Evolutionary conservation across 257 asterid genomes (phyloP).

Genomic region (Hygrophila difformis): DNA sequence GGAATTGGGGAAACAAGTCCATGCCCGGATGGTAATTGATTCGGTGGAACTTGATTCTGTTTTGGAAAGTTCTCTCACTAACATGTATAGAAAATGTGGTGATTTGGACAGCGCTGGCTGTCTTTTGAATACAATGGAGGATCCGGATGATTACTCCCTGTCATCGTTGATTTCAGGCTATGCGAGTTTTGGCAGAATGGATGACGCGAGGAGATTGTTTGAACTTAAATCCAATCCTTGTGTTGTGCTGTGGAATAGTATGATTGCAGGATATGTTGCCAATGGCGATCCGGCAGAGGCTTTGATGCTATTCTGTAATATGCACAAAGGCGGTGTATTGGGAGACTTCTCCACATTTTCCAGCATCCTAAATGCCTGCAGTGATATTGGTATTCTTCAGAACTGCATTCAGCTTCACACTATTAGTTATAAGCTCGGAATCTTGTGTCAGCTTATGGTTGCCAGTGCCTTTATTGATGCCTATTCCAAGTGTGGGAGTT

Average conservation of each 20-base stretch:
- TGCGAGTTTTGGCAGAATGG: slow-evolving; percentile 52
- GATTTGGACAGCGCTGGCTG: slow-evolving; percentile 48
- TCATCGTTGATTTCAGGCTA: slow-evolving; percentile 66
- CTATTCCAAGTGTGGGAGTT: slow-evolving; percentile 61
- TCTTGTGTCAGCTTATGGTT: slow-evolving; percentile 43
- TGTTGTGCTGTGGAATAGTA: slow-evolving; percentile 56
- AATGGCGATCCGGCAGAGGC: slow-evolving; percentile 41
- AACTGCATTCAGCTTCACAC: slow-evolving; percentile 51
- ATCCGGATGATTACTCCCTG: slow-evolving; percentile 62
- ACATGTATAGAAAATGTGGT: slow-evolving; percentile 73
- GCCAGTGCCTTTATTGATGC: slow-evolving; percentile 57
- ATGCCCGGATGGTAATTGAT: slow-evolving; percentile 41
- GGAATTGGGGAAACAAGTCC: slow-evolving; percentile 73
- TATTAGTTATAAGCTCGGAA: slow-evolving; percentile 41
- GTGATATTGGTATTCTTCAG: slow-evolving; percentile 32
- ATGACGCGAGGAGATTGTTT: slow-evolving; percentile 55
- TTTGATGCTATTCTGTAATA: slow-evolving; percentile 31
- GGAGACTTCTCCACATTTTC: slow-evolving; percentile 61
- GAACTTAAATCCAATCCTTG: slow-evolving; percentile 36
- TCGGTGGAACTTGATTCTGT: slow-evolving; percentile 52
- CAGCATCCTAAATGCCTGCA: slow-evolving; percentile 56
- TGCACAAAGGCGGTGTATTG: slow-evolving; percentile 37
- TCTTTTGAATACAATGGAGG: slow-evolving; percentile 29
- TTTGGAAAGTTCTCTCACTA: slow-evolving; percentile 62
- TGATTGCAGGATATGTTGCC: slow-evolving; percentile 64